A percentile compares a stretch with the other conserved stretches of the same genome.
phyloP scores from a whole-genome alignment of 1,139 yeast genomes.

The Hemisphaericaspora subhashii region DNA sequence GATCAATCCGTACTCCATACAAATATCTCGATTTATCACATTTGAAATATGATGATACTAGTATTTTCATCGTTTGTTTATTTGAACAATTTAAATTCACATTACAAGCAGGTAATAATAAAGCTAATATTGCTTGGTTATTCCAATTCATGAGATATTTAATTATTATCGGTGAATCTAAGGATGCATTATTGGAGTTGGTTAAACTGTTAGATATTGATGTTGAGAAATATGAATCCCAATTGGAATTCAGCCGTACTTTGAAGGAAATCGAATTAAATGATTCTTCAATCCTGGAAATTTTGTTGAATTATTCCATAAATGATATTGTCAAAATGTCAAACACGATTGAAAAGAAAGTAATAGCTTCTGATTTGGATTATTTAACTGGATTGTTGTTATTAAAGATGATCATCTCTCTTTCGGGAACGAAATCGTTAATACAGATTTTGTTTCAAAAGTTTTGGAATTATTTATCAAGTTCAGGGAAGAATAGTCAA shows the following conservation, averaged over 20 bases:
- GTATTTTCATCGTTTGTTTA: constrained; percentile 67
- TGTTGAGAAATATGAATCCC: constrained; percentile 2
- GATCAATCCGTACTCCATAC: constrained; percentile 74
- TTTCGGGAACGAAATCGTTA: constrained; percentile 7
- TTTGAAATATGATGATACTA: constrained; percentile 37
- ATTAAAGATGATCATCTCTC: constrained; percentile 25
- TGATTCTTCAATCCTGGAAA: constrained; percentile 16
- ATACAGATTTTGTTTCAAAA: constrained; percentile 28
- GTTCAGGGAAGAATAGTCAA: constrained; percentile 8
- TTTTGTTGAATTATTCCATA: constrained; percentile 18
- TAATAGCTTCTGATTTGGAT: constrained; percentile 48
- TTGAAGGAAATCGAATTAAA: constrained; percentile 4
- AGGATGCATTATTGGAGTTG: constrained; percentile 15
- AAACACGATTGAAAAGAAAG: constrained; percentile 21
- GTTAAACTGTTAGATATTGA: constrained; percentile 11
- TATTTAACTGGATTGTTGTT: constrained; percentile 45
- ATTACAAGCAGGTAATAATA: constrained; percentile 24
- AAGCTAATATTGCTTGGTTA: constrained; percentile 50
- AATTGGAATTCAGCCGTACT: constrained; percentile 5
- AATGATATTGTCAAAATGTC: constrained; percentile 16
- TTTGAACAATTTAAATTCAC: constrained; percentile 73
- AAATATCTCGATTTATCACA: constrained; percentile 74
- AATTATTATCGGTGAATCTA: constrained; percentile 56
- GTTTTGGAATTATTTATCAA: constrained; percentile 42
- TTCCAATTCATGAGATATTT: constrained; percentile 43